Evolutionary conservation across 1,139 yeast species (phyloP).

Genomic region (Taphrina wiesneri): DNA sequence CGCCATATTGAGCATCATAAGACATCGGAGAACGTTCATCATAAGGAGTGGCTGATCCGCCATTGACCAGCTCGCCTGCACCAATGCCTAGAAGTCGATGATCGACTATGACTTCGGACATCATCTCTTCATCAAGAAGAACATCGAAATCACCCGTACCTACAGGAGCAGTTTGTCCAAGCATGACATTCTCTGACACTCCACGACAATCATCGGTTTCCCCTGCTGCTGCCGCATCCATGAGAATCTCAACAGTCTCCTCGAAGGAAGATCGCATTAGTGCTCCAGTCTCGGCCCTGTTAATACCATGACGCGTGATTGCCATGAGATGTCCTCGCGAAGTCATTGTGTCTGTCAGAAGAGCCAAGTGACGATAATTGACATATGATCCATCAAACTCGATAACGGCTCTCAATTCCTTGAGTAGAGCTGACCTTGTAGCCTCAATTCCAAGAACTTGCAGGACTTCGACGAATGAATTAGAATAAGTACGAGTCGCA

Average conservation of each 20-base stretch:
- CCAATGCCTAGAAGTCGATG: slow-evolving; percentile 47
- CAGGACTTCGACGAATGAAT: slow-evolving; percentile 92
- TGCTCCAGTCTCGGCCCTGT: slow-evolving; percentile 98
- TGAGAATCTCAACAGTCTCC: slow-evolving; percentile 94
- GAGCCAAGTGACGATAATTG: slow-evolving; percentile 96
- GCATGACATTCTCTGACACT: slow-evolving; percentile 94
- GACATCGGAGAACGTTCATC: slow-evolving; percentile 73
- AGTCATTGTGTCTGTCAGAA: slow-evolving; percentile 97
- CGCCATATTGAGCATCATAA: slow-evolving; percentile 71
- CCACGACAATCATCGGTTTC: slow-evolving; percentile 98
- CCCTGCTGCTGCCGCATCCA: slow-evolving; percentile 98
- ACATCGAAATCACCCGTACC: slow-evolving; percentile 99
- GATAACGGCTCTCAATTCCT: slow-evolving; percentile 92
- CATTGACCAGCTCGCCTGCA: slow-evolving; percentile 54
- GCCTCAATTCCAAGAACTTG: slow-evolving; percentile 98
- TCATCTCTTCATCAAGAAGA: slow-evolving; percentile 86
- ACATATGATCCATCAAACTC: slow-evolving; percentile 99
- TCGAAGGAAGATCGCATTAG: slow-evolving; percentile 99
- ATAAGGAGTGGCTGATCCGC: slow-evolving; percentile 95
- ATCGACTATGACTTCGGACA: slow-evolving; percentile 65
- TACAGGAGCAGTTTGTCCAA: slow-evolving; percentile 97
- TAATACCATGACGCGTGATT: slow-evolving; percentile 98
- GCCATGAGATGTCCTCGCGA: slow-evolving; percentile 98
- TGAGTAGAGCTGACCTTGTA: slow-evolving; percentile 88
- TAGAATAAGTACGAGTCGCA: slow-evolving; percentile 82